These are phyloP conservation scores for Rhizopus microsporus DNA, from an alignment of 371 early-diverging fungal species.

Conservation along the genomic window DNA sequence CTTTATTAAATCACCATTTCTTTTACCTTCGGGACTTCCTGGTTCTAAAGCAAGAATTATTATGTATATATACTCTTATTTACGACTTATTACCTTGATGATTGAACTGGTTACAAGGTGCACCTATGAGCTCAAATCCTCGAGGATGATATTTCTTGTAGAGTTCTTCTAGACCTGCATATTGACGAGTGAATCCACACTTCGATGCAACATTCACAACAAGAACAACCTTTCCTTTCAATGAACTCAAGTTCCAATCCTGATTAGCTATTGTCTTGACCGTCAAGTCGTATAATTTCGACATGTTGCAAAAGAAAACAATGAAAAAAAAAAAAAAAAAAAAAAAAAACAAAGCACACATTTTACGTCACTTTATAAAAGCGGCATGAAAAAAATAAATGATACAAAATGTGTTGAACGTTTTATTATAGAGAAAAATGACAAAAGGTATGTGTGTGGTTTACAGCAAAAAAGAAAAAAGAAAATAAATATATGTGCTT, in stretches of 20 bases:
- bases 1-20: background rate
- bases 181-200: slow-evolving; percentile 93
- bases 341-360: too few species aligned
- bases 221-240: slow-evolving; percentile 68
- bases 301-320: slow-evolving; percentile 2
- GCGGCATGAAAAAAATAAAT: too few species aligned
- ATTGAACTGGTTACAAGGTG: slow-evolving; percentile 91
- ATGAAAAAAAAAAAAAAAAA: too few species aligned
- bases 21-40: slow-evolving; percentile 38
- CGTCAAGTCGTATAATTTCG: slow-evolving; percentile 38
- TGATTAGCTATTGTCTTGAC: slow-evolving; percentile 44
- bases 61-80: background rate
- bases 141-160: slow-evolving; percentile 79
- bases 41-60: slow-evolving; percentile 43
- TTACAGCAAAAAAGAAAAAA: too few species aligned
- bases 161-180: slow-evolving; percentile 78
- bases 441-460: too few species aligned
- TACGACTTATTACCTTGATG: slow-evolving; percentile 64
- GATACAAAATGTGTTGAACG: too few species aligned
- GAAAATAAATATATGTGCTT: too few species aligned
- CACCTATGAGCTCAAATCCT: slow-evolving; percentile 77
- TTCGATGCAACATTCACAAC: slow-evolving; percentile 96
- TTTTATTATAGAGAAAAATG: too few species aligned
- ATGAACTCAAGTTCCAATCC: slow-evolving; percentile 41
- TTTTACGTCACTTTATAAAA: too few species aligned